Base-by-base conservation (phyloP, 179 eudicot species). In the Patellifolia procumbens region DNA sequence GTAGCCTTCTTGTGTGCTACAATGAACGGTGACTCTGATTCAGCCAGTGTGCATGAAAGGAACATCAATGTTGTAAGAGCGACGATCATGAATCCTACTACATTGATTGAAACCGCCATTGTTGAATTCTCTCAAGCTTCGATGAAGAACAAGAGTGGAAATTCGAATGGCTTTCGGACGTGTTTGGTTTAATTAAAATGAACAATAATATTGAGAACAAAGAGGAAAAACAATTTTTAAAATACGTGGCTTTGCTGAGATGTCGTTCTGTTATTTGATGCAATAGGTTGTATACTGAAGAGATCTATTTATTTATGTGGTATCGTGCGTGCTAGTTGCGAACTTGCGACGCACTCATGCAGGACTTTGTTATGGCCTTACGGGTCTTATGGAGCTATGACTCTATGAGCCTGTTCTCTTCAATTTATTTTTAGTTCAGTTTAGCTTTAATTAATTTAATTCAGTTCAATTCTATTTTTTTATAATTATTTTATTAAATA, bases 1-100 rank as follows among this genome's bases (percentile, higher is more conserved):
- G 82, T 72, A 32, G 96, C 92, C 76, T 92, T 92, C 92, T 92
- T 92, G 78, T 92, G 97, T 17, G 92, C 97, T 1, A 92, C 89
- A 19, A 92, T 85, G 84, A 91, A 92, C 0, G 97, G 88, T 6
- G 81, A 86, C 0, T 88, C 91, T 0, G 90, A 78, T 78, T 70
- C 68, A 51, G 89, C 85, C 16, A 72, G 76, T 20, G 86, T 37
- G 13, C 35, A 2, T 8, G 70, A 35, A 2, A 42, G n/a, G 15
- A 81, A 67, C 11, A 81, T 17, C 2, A 81, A 29, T 56, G 74
- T 13, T 51, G 66, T 49, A 19, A 70, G 24, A 35, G 29, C 49
- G 35, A 61, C 2, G 9, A 81, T 48, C 16, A 22, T n/a, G 12
- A 76, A 61, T 75, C 67, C 66, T 60, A 48, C n/a, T 48, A 16